Conservation (phyloP, 352 stramenopile genomes). For the Ochromonadaceae sp. region DNA sequence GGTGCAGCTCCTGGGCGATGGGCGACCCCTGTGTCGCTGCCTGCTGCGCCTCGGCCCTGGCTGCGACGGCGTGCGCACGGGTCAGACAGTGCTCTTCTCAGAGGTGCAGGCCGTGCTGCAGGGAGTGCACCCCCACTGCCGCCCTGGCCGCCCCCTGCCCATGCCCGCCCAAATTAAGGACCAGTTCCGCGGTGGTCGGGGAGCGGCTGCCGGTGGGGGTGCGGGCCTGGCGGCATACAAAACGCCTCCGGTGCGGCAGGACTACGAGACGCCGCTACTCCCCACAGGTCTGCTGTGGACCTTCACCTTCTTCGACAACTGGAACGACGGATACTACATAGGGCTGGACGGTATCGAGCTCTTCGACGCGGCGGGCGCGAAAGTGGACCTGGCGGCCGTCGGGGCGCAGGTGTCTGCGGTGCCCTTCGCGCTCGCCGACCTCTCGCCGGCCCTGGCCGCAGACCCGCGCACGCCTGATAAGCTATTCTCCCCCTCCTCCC, state of each 20-base stretch:
- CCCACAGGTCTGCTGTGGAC: slow-evolving; percentile 64
- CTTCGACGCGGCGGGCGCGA: slow-evolving; percentile 45
- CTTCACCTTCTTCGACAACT: slow-evolving; percentile 17
- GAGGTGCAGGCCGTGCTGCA: slow-evolving; percentile 42
- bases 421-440: slow-evolving; percentile 55
- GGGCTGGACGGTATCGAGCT: slow-evolving; percentile 67
- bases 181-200: no score
- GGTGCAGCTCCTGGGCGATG: slow-evolving; percentile 40
- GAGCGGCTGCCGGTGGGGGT: no score
- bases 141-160: slow-evolving; percentile 47
- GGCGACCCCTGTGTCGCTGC: slow-evolving; percentile 53
- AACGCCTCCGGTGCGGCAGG: slow-evolving; percentile 62
- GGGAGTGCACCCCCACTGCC: slow-evolving; percentile 28
- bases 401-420: slow-evolving; percentile 32
- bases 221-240: slow-evolving; percentile 42
- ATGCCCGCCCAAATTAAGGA: slow-evolving; percentile 40
- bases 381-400: slow-evolving; percentile 34
- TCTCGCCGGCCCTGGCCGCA: slow-evolving; percentile 32
- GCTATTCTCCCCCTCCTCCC: slow-evolving; percentile 43
- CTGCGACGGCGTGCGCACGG: slow-evolving; percentile 33
- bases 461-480: slow-evolving; percentile 61
- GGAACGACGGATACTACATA: slow-evolving; percentile 62
- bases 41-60: slow-evolving; percentile 56
- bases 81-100: slow-evolving; percentile 68
- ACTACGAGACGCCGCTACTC: slow-evolving; percentile 61